Conservation (phyloP, 192 early-diverging fungal genomes). For the Coemansia brasiliensis region DNA sequence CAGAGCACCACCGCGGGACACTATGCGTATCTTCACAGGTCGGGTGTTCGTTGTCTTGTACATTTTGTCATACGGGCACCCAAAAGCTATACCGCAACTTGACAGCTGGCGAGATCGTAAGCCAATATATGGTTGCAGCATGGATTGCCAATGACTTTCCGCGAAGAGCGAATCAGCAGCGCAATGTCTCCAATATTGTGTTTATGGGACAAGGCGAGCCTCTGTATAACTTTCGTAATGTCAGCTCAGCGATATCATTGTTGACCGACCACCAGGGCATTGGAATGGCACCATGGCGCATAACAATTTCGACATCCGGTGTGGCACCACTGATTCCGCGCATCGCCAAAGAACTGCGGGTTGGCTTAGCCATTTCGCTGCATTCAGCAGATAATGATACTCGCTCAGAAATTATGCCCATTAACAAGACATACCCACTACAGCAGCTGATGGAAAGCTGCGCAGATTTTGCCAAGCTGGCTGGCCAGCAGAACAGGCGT, state of each 20-base stretch:
- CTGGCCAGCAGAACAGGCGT: constrained; percentile 60
- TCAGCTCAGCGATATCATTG: constrained; percentile 59
- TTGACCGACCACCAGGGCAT: constrained; percentile 63
- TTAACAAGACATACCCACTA: constrained; percentile 83
- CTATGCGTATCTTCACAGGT: constrained; percentile 83
- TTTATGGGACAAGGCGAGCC: constrained; percentile 96
- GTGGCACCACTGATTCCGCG: constrained; percentile 80
- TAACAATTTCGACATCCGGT: constrained; percentile 83
- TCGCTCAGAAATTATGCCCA: constrained; percentile 77
- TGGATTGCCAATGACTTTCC: constrained; percentile 65
- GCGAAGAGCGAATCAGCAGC: constrained; percentile 38
- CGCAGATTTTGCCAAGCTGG: constrained; percentile 58
- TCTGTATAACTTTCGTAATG: constrained; percentile 76
- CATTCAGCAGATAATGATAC: constrained; percentile 81
- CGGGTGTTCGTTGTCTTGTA: constrained; percentile 82
- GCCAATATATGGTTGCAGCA: constrained; percentile 69
- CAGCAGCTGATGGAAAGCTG: constrained; percentile 69
- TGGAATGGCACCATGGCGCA: constrained; percentile 68
- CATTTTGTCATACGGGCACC: constrained; percentile 90
- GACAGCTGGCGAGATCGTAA: constrained; percentile 67
- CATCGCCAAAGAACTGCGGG: constrained; percentile 67
- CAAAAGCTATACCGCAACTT: constrained; percentile 79
- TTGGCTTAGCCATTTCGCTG: constrained; percentile 77
- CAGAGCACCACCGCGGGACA: constrained; percentile 65
- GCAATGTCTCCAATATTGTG: constrained; percentile 75